Evolutionary conservation across 495 filamentous ascomycete genomes (phyloP), one percentile per base, ranked within the genome.

Genomic region (Daldinia loculata): DNA sequence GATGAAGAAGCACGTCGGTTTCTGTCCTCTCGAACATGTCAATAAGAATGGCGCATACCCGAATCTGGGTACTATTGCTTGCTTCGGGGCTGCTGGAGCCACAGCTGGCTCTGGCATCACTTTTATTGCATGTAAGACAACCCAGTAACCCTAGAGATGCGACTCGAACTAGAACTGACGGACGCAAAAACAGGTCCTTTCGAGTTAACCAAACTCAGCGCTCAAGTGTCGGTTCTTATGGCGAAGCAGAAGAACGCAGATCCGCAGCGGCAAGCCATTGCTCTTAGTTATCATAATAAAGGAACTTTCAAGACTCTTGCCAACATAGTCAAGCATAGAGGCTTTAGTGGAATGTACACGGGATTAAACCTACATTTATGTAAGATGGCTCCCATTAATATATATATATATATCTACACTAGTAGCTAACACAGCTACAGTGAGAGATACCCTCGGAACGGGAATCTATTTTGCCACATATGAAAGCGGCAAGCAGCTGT

Each of bases 391-490:
- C 32, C 61, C 36, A 27, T 61, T 38, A 7, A 6, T 14, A 9
- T 34, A 14, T 26, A 15, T n/a, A n/a, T n/a, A n/a, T n/a, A n/a
- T n/a, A 26, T 7, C 36, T 39, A 22, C 51, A 34, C 60, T 43
- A 58, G 43, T n/a, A 57, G 34, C 64, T 78, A 65, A 76, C 51
- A 22, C 17, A 52, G 17, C 41, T 38, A 24, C 58, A 86, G 87
- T 96, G 76, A 88, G 94, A 52, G 94, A 98, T 76, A 95, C 92
- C 0, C 84, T 97, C 53, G 94, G 94, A 26, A 95, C 94, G 2
- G 93, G 86, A 2, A 89, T 97, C 61, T 98, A 97, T 77, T 98
- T 98, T 75, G 89, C 90, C 63, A 92, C 93, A 67, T 98, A 98
- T 76, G 94, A 98, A 76, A 92, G 90, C 69, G 88, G 89, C 63